phyloP scores from a whole-genome alignment of 129 eudicot genomes.

The Gnaphalium uliginosum region DNA sequence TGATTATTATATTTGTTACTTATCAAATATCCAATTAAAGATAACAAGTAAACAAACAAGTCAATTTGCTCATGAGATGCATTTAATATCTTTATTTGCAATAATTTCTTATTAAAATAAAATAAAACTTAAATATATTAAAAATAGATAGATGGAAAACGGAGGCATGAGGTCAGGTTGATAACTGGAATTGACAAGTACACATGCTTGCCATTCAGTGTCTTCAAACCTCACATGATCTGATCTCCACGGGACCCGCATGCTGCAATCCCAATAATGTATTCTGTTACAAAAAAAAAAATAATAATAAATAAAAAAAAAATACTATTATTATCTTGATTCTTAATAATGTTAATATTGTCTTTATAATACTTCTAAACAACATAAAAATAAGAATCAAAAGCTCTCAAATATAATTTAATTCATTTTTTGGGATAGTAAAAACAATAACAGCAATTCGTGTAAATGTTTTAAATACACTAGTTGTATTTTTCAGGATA shows the following conservation, averaged over 20 bases:
- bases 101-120: neutral
- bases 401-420: no score
- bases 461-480: no score
- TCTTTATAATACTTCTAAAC: no score
- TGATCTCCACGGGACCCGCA: constrained; percentile 38
- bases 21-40: neutral
- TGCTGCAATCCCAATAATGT: constrained; percentile 20
- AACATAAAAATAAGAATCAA: no score
- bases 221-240: constrained; percentile 29
- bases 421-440: no score
- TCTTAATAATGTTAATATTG: neutral
- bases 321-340: no score
- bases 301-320: no score
- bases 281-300: no score
- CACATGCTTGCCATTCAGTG: constrained; percentile 34
- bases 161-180: neutral
- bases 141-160: neutral
- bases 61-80: neutral
- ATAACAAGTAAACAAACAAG: neutral
- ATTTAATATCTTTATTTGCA: neutral
- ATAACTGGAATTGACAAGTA: constrained; percentile 19
- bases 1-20: no score
- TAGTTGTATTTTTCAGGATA: neutral
- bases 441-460: no score
- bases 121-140: neutral